Base-by-base conservation (phyloP, 1,284 basidiomycete species). In the Ustilago shanxiensis region DNA sequence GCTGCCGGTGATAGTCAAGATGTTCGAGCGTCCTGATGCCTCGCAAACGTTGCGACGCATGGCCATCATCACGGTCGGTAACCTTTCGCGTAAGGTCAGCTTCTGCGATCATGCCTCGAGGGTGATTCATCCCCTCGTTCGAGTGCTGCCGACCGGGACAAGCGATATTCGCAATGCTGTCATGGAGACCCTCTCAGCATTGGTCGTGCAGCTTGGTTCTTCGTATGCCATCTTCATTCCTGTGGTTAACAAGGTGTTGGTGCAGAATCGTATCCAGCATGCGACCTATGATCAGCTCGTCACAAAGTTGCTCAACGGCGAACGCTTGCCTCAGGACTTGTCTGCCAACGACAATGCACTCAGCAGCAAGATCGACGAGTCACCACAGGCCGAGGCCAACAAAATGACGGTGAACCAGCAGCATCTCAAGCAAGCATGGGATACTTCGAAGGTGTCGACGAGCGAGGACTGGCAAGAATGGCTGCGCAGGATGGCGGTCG, bases 101-200 rank as follows among this genome's bases (percentile, higher is more conserved):
- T 98, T 99, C 85, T 95, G 94, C n/a, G 97, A 99, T 84, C 95
- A 99, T 82, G 95, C 96, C 9, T 97, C 95, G 20, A 91, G 96
- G 52, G 98, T 99, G 82, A 94, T 99, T 26, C 97, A 98, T 83
- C 96, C 97, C 2, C 89, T 99, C 16, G 92, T 95, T 44, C 91
- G 97, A 51, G 93, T 98, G 4, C 88, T 99, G 60, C 91, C 92
- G n/a, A 88, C 90, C 6, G 92, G 90, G 74, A 93, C 93, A 61
- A 72, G 83, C 18, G 96, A 99, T 70, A 88, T 99, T 52, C 90
- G 94, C 33, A 90, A 90, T 86, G 91, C 93, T 0, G 93, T 95
- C 9, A 92, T 99, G 92, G 95, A 98, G 79, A 94, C 95, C 1
- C 88, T 99, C 1, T 95, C 95, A 82, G 93, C 95, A 2, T 88